These are phyloP conservation scores for Cladochytrium tenue DNA, from an alignment of 371 early-diverging fungal species.

Conservation along the genomic window DNA sequence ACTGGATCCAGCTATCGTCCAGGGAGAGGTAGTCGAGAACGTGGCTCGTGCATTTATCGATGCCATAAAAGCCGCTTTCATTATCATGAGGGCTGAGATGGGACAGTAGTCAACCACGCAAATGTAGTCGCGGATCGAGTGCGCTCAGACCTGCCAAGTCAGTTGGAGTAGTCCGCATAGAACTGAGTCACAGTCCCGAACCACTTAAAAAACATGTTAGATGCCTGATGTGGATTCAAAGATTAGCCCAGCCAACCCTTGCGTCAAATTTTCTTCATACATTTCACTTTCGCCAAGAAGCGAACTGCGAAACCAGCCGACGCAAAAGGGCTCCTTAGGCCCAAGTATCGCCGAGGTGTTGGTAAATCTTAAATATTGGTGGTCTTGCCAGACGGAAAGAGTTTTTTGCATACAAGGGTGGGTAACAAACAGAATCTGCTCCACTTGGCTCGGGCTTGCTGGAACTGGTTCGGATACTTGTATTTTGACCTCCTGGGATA, in stretches of 20 bases:
- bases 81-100: conserved; percentile 18
- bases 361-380: conserved; percentile 34
- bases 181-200: conserved; percentile 32
- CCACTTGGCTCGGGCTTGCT: conserved; percentile 46
- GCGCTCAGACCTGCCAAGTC: conserved; percentile 25
- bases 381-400: conserved; percentile 37
- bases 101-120: conserved; percentile 38
- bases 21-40: conserved; percentile 47
- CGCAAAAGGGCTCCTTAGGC: conserved; percentile 42
- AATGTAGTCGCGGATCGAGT: conserved; percentile 44
- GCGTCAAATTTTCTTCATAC: conserved; percentile 45
- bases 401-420: conserved; percentile 37
- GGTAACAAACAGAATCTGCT: conserved; percentile 36
- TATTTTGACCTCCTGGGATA: no score
- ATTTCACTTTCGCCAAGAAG: conserved; percentile 57
- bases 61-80: conserved; percentile 18
- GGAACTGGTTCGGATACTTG: no score
- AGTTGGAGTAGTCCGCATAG: conserved; percentile 37
- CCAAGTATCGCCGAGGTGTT: conserved; percentile 36
- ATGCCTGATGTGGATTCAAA: no score
- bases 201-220: no score
- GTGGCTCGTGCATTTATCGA: conserved; percentile 35
- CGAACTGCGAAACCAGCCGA: conserved; percentile 44
- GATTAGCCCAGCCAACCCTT: conserved; percentile 37
- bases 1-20: conserved; percentile 39